These are phyloP conservation scores for Lactarius psammicola DNA, from an alignment of 768 basidiomycete species.

Conservation along the genomic window DNA sequence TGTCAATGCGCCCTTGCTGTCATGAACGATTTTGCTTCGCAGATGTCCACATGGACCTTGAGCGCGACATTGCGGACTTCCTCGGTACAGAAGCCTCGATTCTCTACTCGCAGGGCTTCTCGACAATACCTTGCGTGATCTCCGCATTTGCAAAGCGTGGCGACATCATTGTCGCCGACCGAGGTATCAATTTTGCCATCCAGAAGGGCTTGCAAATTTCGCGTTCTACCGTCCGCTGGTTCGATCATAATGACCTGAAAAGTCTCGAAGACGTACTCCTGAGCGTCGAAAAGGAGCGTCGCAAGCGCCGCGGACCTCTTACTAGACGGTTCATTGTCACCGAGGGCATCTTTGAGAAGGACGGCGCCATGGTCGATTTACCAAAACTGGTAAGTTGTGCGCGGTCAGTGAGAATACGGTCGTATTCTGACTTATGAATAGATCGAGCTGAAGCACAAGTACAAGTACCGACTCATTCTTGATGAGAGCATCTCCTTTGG, in stretches of 20 bases:
- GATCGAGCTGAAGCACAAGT: conserved; percentile 93
- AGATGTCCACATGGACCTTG: conserved; percentile 73
- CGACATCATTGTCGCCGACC: conserved; percentile 96
- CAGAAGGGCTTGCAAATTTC: conserved; percentile 95
- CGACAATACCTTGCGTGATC: conserved; percentile 90
- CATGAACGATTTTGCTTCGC: background rate
- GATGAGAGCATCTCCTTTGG: conserved; percentile 96
- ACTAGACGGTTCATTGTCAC: conserved; percentile 94
- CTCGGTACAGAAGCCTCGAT: conserved; percentile 86
- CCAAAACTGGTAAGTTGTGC: conserved; percentile 74
- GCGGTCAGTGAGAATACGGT: background rate
- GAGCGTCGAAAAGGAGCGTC: conserved; percentile 76
- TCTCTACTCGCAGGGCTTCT: conserved; percentile 92
- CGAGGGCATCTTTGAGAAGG: conserved; percentile 94
- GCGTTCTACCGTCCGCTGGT: conserved; percentile 90
- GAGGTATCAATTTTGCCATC: conserved; percentile 92
- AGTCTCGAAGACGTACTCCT: conserved; percentile 90
- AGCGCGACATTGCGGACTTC: conserved; percentile 87
- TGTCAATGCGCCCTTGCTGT: background rate
- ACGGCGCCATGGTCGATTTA: conserved; percentile 88
- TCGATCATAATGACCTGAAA: conserved; percentile 91
- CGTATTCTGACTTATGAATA: conserved; percentile 33
- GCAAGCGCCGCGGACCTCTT: conserved; percentile 75
- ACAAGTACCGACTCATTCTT: conserved; percentile 92
- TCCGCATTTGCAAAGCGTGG: conserved; percentile 98